Conservation (phyloP, 2,329 filamentous ascomycete species). For the Apiospora saccharicola region DNA sequence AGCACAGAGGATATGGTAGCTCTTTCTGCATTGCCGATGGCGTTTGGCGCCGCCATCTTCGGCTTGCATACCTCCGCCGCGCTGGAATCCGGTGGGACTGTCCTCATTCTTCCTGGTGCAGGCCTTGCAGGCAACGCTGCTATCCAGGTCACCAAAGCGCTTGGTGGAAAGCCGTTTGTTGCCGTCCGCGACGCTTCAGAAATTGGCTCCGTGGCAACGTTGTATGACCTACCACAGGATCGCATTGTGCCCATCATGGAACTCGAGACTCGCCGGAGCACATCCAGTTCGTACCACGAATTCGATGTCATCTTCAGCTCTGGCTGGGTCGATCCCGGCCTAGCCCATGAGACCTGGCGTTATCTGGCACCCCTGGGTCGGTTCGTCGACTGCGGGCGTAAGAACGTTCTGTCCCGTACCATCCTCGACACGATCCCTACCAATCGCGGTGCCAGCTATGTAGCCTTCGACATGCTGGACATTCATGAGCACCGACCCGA, state of each 20-base stretch:
- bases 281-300: too few relatives aligned
- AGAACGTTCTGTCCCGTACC: slow-evolving; percentile 33
- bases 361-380: slow-evolving; percentile 22
- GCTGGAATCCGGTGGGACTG: slow-evolving; percentile 33
- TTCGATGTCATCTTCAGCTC: too few relatives aligned
- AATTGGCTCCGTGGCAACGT: too few relatives aligned
- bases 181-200: slow-evolving; percentile 26
- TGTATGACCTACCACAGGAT: too few relatives aligned
- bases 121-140: slow-evolving; percentile 34
- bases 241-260: too few relatives aligned
- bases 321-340: too few relatives aligned
- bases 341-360: too few relatives aligned
- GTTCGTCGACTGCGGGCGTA: slow-evolving; percentile 34
- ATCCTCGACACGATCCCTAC: slow-evolving; percentile 35
- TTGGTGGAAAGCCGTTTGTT: slow-evolving; percentile 33
- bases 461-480: slow-evolving; percentile 37
- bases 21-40: slow-evolving; percentile 28
- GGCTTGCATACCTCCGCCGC: slow-evolving; percentile 29
- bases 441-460: slow-evolving; percentile 36
- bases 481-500: too few relatives aligned
- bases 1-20: slow-evolving; percentile 27
- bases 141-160: slow-evolving; percentile 31
- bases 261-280: too few relatives aligned
- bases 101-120: slow-evolving; percentile 34
- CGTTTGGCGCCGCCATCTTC: slow-evolving; percentile 15